Base-by-base conservation (phyloP, 139 green algal genomes). In the Tetradesmus obliquus region DNA sequence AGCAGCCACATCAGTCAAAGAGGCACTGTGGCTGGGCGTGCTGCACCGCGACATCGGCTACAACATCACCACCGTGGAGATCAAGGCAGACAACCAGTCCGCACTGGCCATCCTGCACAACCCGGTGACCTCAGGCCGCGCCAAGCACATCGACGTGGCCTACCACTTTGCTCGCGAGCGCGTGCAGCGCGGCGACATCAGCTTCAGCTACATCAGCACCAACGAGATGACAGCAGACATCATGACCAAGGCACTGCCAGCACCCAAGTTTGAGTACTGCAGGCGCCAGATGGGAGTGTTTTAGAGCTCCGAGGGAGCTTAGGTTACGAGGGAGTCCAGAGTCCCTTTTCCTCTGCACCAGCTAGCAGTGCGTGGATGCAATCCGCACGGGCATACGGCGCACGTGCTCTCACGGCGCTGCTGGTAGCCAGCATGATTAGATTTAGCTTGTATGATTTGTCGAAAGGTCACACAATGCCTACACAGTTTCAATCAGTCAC, bases 101-200 rank as follows among this genome's bases (percentile, higher is more conserved):
- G 90, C 93, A 54, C 53, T 96, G n/a, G 91, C 84, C 2, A n/a
- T 94, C 4, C 62, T 94, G 1, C 86, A 93, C 54, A 93, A 94
- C 69, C 89, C 94, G 1, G 58, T 94, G 13, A 53, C 81, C 3
- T 92, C 90, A 13, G 17, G 84, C 2, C 87, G 89, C 1, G 76
- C 86, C 15, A 95, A 95, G 88, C 93, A 95, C 91, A 95, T 94
- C 45, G 90, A 94, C 69, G 79, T 95, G 2, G 71, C 91, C 17
- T 71, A 95, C 72, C 89, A 94, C 82, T 95, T 94, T 80, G 88
- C 84, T 17, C 83, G 92, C 51, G 92, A 95, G 55, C 82, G 85
- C 17, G 90, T 92, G 0, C 45, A 32, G n/a, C 74, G 89, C 15
- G 32, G 79, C 0, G 91, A 95, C 6, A 71, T 95, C 20, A 62